Evolutionary conservation across 352 stramenopile genomes (phyloP), one percentile per base, ranked within the genome.

Genomic region (Pythium diclinum): DNA sequence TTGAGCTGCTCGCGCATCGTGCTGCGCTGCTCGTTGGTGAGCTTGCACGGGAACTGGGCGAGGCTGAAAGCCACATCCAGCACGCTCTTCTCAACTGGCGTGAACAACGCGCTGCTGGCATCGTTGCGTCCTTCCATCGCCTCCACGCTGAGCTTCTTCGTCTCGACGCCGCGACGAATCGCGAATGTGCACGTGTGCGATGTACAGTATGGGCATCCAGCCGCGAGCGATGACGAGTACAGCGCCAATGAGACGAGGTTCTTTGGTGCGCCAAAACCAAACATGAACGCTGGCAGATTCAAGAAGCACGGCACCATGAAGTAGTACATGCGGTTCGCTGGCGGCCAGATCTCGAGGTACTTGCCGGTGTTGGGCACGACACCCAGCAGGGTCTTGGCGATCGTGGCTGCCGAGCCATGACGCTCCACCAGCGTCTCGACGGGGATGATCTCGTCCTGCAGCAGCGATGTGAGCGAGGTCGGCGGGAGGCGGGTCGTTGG

Each of bases 301-400:
- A 68, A 38, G 32, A 68, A 68, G 62, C 54, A 49, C 3, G 62
- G 62, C 46, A 68, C 62, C 62, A 68, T 68, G 14, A 68, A 62
- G 55, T 68, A 68, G 62, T 68, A 68, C 53, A 61, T 62, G 9
- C 30, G 21, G 62, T 68, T 68, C 21, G 62, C 62, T 1, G 62
- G 62, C 47, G 54, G 62, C 62, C 62, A 68, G 44, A 68, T 68
- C 47, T 68, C 62, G 17, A 63, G 59, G 48, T 55, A 68, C 47
- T 68, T 68, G 54, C 62, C 62, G 33, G 62, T 68, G 62, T 68
- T 68, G 33, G 62, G 62, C 42, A 63, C 55, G 46, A 68, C 54
- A 48, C 62, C 62, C 3, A 68, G 47, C 46, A 68, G 28, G 2
- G n/a, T 17, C 46, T 68, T 63, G 54, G 62, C 62, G 47, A 68